These are phyloP conservation scores for Backusella mclennaniae DNA, from an alignment of 192 early-diverging fungal genomes.

Conservation along the genomic window DNA sequence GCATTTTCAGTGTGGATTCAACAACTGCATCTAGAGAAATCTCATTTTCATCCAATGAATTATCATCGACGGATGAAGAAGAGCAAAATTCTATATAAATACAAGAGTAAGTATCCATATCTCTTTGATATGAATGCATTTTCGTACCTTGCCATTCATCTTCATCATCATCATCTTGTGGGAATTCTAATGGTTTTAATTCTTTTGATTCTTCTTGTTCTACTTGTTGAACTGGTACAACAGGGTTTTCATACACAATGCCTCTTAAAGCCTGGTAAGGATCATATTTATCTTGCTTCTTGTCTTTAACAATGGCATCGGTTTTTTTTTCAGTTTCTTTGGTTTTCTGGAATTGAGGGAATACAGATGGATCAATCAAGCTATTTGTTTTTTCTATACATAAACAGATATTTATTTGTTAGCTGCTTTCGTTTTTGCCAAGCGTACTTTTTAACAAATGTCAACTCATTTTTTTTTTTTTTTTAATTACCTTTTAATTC, in stretches of 20 bases:
- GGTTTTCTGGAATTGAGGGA: conserved; percentile 1
- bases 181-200: not conserved
- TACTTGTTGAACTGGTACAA: not conserved
- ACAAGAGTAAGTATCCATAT: not conserved
- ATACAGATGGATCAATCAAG: conserved; percentile 7
- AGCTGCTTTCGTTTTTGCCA: not conserved
- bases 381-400: not conserved
- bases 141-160: conserved; percentile 12
- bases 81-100: conserved; percentile 9
- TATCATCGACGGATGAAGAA: conserved; percentile 12
- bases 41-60: conserved; percentile 2
- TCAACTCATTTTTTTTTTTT: no score
- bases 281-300: not conserved
- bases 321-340: not conserved
- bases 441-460: no score
- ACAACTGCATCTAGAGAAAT: not conserved
- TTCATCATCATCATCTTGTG: conserved; percentile 1
- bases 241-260: not conserved
- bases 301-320: not conserved
- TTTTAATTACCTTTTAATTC: not conserved
- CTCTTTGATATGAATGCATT: not conserved
- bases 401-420: not conserved
- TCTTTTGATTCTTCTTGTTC: not conserved
- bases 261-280: conserved; percentile 12
- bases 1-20: not conserved